Conservation (phyloP, 495 filamentous ascomycete genomes). For the Tuber indicum region DNA sequence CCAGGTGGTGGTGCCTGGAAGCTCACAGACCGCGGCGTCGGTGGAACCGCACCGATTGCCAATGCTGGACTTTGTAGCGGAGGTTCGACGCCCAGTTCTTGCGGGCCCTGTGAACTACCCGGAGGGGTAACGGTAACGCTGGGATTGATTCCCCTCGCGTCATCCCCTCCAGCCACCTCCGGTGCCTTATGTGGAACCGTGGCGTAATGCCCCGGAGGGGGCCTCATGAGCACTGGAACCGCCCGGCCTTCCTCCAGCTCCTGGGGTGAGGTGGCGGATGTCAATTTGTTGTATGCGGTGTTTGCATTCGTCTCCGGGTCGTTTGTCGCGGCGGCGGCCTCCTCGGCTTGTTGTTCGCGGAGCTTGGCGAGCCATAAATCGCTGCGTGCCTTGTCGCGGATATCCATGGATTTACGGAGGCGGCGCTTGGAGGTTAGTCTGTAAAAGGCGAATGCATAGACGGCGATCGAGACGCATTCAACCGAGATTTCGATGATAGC, state of each 20-base stretch:
- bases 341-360: conserved; percentile 83
- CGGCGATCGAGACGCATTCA: conserved; percentile 79
- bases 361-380: conserved; percentile 95
- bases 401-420: conserved; percentile 91
- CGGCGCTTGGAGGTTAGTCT: conserved; percentile 91
- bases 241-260: conserved; percentile 29
- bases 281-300: conserved; percentile 40
- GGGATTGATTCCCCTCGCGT: not conserved
- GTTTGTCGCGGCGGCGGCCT: conserved; percentile 42
- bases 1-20: conserved; percentile 32
- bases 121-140: not conserved
- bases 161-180: conserved; percentile 1
- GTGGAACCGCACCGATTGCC: conserved; percentile 25
- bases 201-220: conserved; percentile 28
- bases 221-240: conserved; percentile 26
- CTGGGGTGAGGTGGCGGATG: conserved; percentile 9
- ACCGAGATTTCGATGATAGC: conserved; percentile 94
- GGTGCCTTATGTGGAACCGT: conserved; percentile 31
- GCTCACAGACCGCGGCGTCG: conserved; percentile 33
- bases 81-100: not conserved
- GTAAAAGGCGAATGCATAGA: conserved; percentile 94
- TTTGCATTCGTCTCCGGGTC: conserved; percentile 37
- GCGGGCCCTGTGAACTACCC: not conserved
- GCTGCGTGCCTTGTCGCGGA: conserved; percentile 84
- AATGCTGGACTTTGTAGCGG: conserved; percentile 12